Evolutionary conservation across 1,284 basidiomycete species (phyloP).

Genomic region (Gastroboletus turbinatus): DNA sequence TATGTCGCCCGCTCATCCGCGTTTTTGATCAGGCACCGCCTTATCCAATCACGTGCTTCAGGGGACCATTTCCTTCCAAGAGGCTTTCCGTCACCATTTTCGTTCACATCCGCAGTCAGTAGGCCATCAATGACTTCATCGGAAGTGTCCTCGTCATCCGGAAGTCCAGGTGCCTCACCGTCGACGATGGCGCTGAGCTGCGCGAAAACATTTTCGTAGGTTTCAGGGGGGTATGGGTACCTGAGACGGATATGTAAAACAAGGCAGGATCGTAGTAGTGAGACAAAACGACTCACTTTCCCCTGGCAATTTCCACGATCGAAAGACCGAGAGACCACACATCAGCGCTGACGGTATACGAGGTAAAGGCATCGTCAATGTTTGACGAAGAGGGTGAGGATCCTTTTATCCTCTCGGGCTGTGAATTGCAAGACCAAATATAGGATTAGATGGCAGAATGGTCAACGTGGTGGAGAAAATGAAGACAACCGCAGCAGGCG

Average conservation of each 20-base stretch:
- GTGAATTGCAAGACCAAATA: slow-evolving; percentile 1
- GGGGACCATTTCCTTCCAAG: slow-evolving; percentile 28
- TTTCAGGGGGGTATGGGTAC: slow-evolving; percentile 99
- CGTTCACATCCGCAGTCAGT: slow-evolving; percentile 35
- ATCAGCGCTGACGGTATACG: slow-evolving; percentile 96
- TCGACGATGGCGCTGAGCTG: slow-evolving; percentile 96
- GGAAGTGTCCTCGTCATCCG: slow-evolving; percentile 40
- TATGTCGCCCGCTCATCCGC: slow-evolving; percentile 83
- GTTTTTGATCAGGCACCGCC: slow-evolving; percentile 72
- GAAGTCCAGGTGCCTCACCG: slow-evolving; percentile 87
- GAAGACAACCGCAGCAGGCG: background rate
- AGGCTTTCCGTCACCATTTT: slow-evolving; percentile 16
- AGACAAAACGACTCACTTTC: slow-evolving; percentile 33
- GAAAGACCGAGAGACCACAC: slow-evolving; percentile 98
- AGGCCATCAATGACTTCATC: slow-evolving; percentile 10
- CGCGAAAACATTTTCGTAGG: slow-evolving; percentile 95
- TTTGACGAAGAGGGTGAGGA: slow-evolving; percentile 61
- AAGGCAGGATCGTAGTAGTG: background rate
- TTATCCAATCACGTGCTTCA: slow-evolving; percentile 59
- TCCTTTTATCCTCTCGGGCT: slow-evolving; percentile 95
- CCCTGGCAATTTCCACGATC: slow-evolving; percentile 92
- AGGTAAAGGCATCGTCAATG: slow-evolving; percentile 41
- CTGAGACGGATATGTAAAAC: slow-evolving; percentile 14
- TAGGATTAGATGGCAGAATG: slow-evolving; percentile 1
- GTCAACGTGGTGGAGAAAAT: slow-evolving; percentile 3